Percentiles rank a stretch among this genome's conserved stretches.
These are phyloP conservation scores for Coemansia sp. DNA, from an alignment of 192 early-diverging fungal species.

Conservation along the genomic window DNA sequence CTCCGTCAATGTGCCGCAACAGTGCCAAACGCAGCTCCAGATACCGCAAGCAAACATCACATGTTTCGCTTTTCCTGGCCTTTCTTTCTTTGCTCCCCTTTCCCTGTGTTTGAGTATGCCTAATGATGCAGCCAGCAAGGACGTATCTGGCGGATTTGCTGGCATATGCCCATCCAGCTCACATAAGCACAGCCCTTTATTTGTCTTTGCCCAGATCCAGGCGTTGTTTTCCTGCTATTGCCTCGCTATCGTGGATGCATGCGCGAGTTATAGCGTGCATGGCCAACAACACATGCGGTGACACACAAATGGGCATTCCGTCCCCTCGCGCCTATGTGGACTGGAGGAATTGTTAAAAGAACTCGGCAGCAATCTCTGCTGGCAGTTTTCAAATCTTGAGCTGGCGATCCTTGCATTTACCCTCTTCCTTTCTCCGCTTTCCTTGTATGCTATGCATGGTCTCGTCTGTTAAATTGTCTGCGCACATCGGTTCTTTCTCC, in stretches of 20 bases:
- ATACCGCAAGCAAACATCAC: no score
- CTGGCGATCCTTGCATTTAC: slow-evolving; percentile 11
- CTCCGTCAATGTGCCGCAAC: no score
- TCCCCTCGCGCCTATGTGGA: neutral
- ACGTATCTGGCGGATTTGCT: neutral
- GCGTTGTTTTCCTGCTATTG: neutral
- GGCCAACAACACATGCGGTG: neutral
- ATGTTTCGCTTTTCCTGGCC: neutral
- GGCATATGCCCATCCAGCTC: neutral
- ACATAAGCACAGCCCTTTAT: neutral
- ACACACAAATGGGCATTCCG: neutral
- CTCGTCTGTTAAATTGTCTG: neutral
- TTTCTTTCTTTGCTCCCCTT: neutral
- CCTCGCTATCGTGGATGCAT: neutral
- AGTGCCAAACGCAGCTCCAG: no score
- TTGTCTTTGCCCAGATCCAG: neutral
- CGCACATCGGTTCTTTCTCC: neutral
- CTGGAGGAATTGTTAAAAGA: neutral
- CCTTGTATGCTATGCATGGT: neutral
- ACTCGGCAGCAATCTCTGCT: neutral
- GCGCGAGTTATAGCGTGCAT: neutral
- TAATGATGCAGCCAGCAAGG: neutral
- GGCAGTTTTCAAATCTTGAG: slow-evolving; percentile 5
- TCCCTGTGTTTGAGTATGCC: neutral
- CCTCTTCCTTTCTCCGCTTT: neutral